Percentiles rank a stretch among this genome's conserved stretches.
These are phyloP conservation scores for Stentor coeruleus DNA, from an alignment of 73 alveolate genomes.

Conservation along the genomic window DNA sequence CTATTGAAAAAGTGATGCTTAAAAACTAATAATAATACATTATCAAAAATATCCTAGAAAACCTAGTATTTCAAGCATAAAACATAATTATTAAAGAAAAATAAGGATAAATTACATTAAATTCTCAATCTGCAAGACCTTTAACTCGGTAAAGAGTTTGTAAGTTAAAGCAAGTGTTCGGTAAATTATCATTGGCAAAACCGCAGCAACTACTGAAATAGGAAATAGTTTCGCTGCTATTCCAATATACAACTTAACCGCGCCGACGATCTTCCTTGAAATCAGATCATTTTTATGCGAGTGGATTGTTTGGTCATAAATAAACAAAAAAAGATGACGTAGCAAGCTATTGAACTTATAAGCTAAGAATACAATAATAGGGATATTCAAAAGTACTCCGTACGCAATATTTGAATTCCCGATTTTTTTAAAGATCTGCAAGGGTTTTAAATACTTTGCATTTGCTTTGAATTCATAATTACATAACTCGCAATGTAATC, in stretches of 20 bases:
- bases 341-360: neutral
- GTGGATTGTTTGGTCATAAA: neutral
- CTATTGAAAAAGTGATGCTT: no score
- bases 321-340: conserved; percentile 10
- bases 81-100: no score
- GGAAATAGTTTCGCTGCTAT: neutral
- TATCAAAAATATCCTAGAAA: no score
- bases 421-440: neutral
- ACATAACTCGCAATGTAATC: neutral
- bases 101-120: no score
- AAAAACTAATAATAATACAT: no score
- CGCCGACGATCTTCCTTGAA: neutral
- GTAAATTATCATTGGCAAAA: neutral
- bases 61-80: no score
- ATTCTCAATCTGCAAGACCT: no score
- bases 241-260: neutral
- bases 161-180: no score
- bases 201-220: neutral
- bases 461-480: neutral
- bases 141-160: no score
- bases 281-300: neutral
- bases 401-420: neutral
- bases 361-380: neutral
- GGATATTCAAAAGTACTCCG: neutral
- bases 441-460: neutral